Conservation (phyloP, 2,329 filamentous ascomycete genomes). For the Pezicula carpinea region DNA sequence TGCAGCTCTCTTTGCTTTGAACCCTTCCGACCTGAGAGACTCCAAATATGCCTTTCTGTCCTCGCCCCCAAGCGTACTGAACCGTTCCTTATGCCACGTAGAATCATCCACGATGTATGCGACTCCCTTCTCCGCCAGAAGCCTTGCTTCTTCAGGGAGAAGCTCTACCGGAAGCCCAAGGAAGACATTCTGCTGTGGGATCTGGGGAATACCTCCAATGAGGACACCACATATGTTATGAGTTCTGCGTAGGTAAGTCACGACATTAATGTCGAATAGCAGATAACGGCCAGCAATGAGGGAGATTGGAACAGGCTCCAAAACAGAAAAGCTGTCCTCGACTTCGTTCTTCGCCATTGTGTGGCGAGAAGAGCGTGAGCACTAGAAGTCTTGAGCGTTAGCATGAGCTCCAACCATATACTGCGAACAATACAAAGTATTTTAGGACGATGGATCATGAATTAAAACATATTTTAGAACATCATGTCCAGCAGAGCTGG, state of each 20-base stretch:
- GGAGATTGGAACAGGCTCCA: constrained; percentile 71
- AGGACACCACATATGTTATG: constrained; percentile 84
- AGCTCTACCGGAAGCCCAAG: constrained; percentile 83
- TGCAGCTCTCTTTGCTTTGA: constrained; percentile 41
- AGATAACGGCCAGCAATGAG: constrained; percentile 77
- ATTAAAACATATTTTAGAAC: constrained; percentile 48
- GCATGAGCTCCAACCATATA: background rate
- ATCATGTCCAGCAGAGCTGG: constrained; percentile 36
- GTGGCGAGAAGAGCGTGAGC: background rate
- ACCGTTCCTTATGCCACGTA: constrained; percentile 60
- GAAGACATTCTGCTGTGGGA: constrained; percentile 93
- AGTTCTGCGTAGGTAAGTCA: constrained; percentile 70
- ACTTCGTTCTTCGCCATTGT: constrained; percentile 12
- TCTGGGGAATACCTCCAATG: constrained; percentile 83
- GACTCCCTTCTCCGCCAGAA: constrained; percentile 72
- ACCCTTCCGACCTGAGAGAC: constrained; percentile 40
- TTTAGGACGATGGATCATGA: constrained; percentile 36
- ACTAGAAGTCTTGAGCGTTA: background rate
- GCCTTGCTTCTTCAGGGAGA: constrained; percentile 81
- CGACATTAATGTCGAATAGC: constrained; percentile 80
- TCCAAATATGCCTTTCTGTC: constrained; percentile 61
- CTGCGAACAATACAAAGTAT: background rate
- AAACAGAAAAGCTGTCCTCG: constrained; percentile 5
- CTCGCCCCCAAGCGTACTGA: constrained; percentile 53
- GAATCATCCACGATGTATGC: constrained; percentile 80